Conservation (phyloP, 2,329 filamentous ascomycete species). For the Aureobasidium subglaciale region DNA sequence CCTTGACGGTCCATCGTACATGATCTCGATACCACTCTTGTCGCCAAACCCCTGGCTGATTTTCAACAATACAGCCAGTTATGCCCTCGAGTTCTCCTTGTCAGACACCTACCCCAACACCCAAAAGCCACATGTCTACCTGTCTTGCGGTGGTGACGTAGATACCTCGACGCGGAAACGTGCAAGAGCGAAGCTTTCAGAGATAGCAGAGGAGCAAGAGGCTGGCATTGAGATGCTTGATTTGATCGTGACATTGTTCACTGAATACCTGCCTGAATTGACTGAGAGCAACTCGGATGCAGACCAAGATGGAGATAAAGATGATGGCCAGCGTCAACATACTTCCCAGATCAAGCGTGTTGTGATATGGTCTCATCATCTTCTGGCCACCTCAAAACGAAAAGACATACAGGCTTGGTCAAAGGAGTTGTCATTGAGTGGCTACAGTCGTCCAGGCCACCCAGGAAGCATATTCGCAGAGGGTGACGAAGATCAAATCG, state of each 20-base stretch:
- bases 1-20: slow-evolving; percentile 15
- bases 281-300: neutral
- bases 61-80: slow-evolving; percentile 15
- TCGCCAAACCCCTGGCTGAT: slow-evolving; percentile 2
- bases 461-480: slow-evolving; percentile 18
- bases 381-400: slow-evolving; percentile 18
- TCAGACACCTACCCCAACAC: slow-evolving; percentile 15
- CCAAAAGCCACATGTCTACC: slow-evolving; percentile 15
- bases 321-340: neutral
- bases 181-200: slow-evolving; percentile 12
- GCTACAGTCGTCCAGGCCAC: slow-evolving; percentile 17
- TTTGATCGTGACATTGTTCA: slow-evolving; percentile 14
- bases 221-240: slow-evolving; percentile 15
- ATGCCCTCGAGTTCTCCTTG: slow-evolving; percentile 17
- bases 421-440: slow-evolving; percentile 14
- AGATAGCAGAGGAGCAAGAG: slow-evolving; percentile 3
- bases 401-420: slow-evolving; percentile 17
- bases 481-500: slow-evolving; percentile 14
- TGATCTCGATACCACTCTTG: neutral
- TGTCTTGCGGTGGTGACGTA: slow-evolving; percentile 14
- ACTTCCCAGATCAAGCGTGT: slow-evolving; percentile 15
- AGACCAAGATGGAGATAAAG: neutral
- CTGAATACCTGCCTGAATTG: neutral
- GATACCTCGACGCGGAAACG: slow-evolving; percentile 15
- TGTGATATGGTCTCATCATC: slow-evolving; percentile 19